Conservation (phyloP, 2,329 filamentous ascomycete genomes). For the Cercospora sojina region DNA sequence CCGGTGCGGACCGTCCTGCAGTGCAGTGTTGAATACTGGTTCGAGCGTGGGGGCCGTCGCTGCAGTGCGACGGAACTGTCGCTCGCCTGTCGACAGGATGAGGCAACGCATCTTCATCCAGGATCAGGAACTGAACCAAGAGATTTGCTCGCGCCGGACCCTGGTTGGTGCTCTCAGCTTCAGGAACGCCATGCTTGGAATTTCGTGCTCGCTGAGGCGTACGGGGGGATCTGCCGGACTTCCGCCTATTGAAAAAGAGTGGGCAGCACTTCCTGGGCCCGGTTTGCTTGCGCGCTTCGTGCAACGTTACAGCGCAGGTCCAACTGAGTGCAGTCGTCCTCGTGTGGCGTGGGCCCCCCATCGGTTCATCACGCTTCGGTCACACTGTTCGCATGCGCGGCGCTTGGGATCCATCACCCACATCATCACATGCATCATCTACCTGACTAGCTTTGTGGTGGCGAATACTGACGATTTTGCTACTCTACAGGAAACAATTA, state of each 20-base stretch:
- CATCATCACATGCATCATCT: background rate
- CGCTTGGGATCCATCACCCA: background rate
- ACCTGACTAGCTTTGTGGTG: background rate
- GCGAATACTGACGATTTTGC: conserved; percentile 13
- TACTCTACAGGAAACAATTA: conserved; percentile 77
- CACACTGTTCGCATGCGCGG: conserved; percentile 18
- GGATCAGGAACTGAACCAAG: conserved; percentile 13
- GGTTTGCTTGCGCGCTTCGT: conserved; percentile 12
- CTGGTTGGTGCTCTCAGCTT: background rate
- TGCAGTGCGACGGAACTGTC: conserved; percentile 30
- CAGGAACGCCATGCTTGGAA: conserved; percentile 12
- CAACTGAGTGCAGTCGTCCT: conserved; percentile 12
- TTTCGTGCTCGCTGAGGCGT: background rate
- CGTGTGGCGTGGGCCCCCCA: conserved; percentile 2
- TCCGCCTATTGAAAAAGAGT: conserved; percentile 6
- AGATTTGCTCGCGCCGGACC: background rate
- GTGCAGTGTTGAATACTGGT: conserved; percentile 5
- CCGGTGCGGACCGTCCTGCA: conserved; percentile 8
- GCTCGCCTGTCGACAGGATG: conserved; percentile 27
- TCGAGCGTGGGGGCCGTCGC: conserved; percentile 7
- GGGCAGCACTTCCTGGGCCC: background rate
- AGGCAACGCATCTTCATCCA: conserved; percentile 15
- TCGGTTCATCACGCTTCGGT: conserved; percentile 14
- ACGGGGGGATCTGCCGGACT: conserved; percentile 9
- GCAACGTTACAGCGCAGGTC: conserved; percentile 28